Evolutionary conservation across 2,329 filamentous ascomycete genomes (phyloP).

Genomic region (Aspergillus sp.): DNA sequence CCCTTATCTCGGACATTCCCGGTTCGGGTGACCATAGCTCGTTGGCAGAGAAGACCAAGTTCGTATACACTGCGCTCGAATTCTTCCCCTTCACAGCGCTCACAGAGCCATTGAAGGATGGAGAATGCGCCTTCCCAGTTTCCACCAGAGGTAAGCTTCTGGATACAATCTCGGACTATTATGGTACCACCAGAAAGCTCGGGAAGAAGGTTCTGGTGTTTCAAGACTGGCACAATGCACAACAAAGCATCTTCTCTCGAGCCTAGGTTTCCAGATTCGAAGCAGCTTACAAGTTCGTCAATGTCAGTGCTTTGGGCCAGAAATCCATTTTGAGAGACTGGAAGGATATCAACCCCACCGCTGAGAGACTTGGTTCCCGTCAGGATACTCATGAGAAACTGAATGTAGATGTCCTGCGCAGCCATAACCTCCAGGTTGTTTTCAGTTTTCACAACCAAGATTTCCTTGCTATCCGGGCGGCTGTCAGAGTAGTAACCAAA

Average conservation of each 20-base stretch:
- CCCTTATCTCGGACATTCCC: constrained; percentile 13
- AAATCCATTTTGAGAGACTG: constrained; percentile 15
- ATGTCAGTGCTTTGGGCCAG: constrained; percentile 22
- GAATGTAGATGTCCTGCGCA: constrained; percentile 36
- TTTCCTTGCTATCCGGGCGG: constrained; percentile 11
- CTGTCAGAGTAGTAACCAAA: constrained; percentile 23
- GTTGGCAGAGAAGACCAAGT: constrained; percentile 27
- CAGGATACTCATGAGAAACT: constrained; percentile 25
- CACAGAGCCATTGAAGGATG: constrained; percentile 26
- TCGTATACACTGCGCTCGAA: constrained; percentile 26
- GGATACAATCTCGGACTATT: constrained; percentile 11
- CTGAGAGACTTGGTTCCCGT: constrained; percentile 13
- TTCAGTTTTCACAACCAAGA: constrained; percentile 24
- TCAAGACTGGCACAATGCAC: constrained; percentile 31
- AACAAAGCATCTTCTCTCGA: constrained; percentile 33
- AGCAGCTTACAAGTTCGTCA: constrained; percentile 25
- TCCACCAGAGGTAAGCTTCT: background rate
- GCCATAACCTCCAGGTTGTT: constrained; percentile 27
- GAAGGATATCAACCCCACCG: constrained; percentile 17
- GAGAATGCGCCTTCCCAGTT: constrained; percentile 26
- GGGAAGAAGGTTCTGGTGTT: constrained; percentile 19
- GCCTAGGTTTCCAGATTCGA: constrained; percentile 24
- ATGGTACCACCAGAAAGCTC: constrained; percentile 20
- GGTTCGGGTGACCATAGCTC: constrained; percentile 20
- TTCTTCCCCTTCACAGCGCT: constrained; percentile 23